Evolutionary conservation across 345 rosid species (phyloP).

Genomic region (Combretum micranthum): DNA sequence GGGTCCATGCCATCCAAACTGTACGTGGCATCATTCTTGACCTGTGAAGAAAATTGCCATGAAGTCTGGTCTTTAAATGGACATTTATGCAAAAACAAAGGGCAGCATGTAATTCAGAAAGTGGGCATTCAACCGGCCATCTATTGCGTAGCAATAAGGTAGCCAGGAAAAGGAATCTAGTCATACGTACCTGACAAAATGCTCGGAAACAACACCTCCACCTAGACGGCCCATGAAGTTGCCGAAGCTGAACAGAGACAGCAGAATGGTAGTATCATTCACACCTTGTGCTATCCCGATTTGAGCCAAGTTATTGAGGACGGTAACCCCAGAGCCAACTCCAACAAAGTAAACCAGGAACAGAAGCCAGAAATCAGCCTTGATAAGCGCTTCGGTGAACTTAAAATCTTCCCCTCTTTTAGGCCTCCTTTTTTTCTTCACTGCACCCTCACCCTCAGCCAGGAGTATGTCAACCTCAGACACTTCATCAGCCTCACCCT

Average conservation of each 20-base stretch:
- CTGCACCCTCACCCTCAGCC: slow-evolving; percentile 65
- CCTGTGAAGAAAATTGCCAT: slow-evolving; percentile 25
- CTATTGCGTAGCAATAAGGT: too few relatives aligned
- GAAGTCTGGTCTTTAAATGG: not conserved
- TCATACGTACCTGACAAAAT: slow-evolving; percentile 50
- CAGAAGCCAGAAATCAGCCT: slow-evolving; percentile 83
- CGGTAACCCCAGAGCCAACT: slow-evolving; percentile 65
- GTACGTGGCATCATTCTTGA: slow-evolving; percentile 47
- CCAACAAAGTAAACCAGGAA: slow-evolving; percentile 57
- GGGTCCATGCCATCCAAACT: slow-evolving; percentile 49
- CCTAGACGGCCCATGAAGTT: slow-evolving; percentile 64
- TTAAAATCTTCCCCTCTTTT: slow-evolving; percentile 67
- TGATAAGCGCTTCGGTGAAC: slow-evolving; percentile 50
- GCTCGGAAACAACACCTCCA: slow-evolving; percentile 52
- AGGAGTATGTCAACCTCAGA: slow-evolving; percentile 59
- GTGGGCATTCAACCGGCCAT: too few relatives aligned
- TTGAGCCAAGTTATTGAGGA: slow-evolving; percentile 69
- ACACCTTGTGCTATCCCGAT: slow-evolving; percentile 58
- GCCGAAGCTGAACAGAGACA: slow-evolving; percentile 64
- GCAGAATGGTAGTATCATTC: slow-evolving; percentile 44
- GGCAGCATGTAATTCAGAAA: not conserved
- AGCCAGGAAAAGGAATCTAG: not conserved
- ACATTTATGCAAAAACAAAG: not conserved
- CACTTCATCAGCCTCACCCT: slow-evolving; percentile 24
- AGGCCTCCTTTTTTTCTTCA: slow-evolving; percentile 59